These are phyloP conservation scores for Ulota crispa DNA, from an alignment of 225 moss, liverwort and hornwort species.

Conservation along the genomic window DNA sequence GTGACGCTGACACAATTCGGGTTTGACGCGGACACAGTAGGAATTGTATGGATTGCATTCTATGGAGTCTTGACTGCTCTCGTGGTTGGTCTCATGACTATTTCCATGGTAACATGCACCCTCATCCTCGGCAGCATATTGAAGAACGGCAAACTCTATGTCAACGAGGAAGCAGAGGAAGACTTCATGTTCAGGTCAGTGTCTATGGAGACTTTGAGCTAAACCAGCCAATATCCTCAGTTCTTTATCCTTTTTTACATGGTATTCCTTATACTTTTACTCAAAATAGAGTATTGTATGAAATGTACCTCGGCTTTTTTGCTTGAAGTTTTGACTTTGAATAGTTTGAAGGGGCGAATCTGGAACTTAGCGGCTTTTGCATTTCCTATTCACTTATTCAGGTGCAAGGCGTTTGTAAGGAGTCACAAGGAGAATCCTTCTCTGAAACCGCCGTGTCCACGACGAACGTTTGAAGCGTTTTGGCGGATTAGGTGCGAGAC, in stretches of 20 bases:
- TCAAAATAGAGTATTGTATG: not conserved
- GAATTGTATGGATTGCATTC: conserved; percentile 48
- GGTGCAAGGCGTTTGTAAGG: conserved; percentile 45
- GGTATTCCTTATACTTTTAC: not conserved
- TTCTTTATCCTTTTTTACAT: not conserved
- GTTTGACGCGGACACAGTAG: conserved; percentile 35
- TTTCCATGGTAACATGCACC: conserved; percentile 62
- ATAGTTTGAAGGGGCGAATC: no score
- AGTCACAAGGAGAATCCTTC: conserved; percentile 30
- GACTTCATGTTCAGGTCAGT: conserved; percentile 52
- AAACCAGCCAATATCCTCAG: not conserved
- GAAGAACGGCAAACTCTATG: conserved; percentile 57
- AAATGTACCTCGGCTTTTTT: not conserved
- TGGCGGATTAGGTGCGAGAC: conserved; percentile 57
- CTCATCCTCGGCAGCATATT: conserved; percentile 59
- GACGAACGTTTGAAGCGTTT: conserved; percentile 55
- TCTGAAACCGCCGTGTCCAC: conserved; percentile 42
- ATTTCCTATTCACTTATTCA: not conserved
- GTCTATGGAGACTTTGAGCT: no score
- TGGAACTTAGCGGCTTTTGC: not conserved
- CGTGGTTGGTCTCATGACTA: conserved; percentile 54
- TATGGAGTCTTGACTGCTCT: conserved; percentile 57
- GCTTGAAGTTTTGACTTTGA: not conserved
- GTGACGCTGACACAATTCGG: conserved; percentile 56
- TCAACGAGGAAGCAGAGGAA: conserved; percentile 63